Evolutionary conservation across 495 filamentous ascomycete species (phyloP).

Genomic region (Penicillium antarcticum): DNA sequence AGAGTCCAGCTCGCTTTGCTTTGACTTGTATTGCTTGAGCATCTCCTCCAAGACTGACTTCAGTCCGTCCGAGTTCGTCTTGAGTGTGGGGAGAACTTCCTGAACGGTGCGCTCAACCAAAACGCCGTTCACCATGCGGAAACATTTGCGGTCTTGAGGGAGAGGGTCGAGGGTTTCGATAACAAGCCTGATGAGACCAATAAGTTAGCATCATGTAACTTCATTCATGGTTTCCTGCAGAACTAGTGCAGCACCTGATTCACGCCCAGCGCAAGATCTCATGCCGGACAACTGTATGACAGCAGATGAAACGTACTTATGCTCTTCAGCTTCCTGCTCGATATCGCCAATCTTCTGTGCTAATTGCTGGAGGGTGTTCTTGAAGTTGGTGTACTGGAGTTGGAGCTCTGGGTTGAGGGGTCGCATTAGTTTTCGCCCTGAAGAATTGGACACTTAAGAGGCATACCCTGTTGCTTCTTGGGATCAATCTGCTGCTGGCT

Average conservation of each 20-base stretch:
- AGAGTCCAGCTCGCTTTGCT: conserved; percentile 92
- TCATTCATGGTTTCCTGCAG: neutral
- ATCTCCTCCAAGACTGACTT: conserved; percentile 95
- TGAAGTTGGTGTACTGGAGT: conserved; percentile 89
- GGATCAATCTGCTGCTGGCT: conserved; percentile 47
- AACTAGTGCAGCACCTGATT: neutral
- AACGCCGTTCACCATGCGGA: conserved; percentile 97
- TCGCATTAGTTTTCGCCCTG: conserved; percentile 10
- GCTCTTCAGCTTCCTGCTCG: conserved; percentile 94
- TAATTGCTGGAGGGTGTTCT: conserved; percentile 88
- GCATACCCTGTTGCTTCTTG: conserved; percentile 83
- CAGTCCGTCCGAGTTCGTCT: conserved; percentile 92
- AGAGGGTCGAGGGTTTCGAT: conserved; percentile 90
- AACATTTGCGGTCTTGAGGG: conserved; percentile 86
- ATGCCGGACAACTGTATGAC: neutral
- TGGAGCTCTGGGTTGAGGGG: conserved; percentile 70
- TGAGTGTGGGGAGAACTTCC: conserved; percentile 85
- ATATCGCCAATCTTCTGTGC: conserved; percentile 96
- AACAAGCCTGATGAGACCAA: conserved; percentile 64
- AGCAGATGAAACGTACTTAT: conserved; percentile 68
- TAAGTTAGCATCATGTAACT: conserved; percentile 12
- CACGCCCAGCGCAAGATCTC: neutral
- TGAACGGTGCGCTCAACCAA: conserved; percentile 89
- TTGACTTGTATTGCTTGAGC: conserved; percentile 93
- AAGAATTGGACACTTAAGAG: neutral